phyloP scores from a whole-genome alignment of 352 stramenopile species.

The Globisporangium iwayamae region DNA sequence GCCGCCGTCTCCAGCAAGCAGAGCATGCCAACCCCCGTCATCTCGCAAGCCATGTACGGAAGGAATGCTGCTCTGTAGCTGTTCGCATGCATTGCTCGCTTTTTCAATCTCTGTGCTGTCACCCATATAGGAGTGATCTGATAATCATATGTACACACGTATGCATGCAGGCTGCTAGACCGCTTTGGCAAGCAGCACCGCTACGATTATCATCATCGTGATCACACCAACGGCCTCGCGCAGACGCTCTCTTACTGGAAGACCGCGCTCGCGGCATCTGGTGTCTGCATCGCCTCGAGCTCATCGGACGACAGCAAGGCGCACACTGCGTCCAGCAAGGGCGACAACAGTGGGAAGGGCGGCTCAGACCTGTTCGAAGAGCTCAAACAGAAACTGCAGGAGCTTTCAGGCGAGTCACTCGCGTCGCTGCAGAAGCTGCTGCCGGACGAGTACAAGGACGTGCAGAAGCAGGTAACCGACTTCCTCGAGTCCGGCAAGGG shows the following conservation, averaged over 20 bases:
- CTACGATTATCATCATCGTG: conserved; percentile 19
- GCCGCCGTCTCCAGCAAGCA: not conserved
- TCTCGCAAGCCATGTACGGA: conserved; percentile 16
- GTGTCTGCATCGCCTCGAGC: conserved; percentile 22
- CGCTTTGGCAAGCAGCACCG: conserved; percentile 28
- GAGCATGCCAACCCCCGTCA: not conserved
- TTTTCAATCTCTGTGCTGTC: not conserved
- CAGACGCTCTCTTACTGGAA: conserved; percentile 30
- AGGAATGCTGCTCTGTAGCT: not conserved
- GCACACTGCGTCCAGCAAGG: conserved; percentile 18
- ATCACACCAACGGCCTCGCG: conserved; percentile 6
- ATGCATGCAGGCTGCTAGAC: conserved; percentile 16
- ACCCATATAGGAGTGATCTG: no score
- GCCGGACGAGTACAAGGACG: conserved; percentile 37
- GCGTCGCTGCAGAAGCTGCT: conserved; percentile 31
- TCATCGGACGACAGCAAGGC: conserved; percentile 21
- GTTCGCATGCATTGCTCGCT: not conserved
- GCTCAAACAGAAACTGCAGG: conserved; percentile 58
- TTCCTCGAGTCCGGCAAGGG: conserved; percentile 64
- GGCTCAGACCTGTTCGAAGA: conserved; percentile 45
- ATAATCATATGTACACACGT: no score
- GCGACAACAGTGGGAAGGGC: conserved; percentile 13
- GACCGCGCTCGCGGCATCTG: conserved; percentile 23
- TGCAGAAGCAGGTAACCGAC: conserved; percentile 51
- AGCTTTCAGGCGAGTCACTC: conserved; percentile 35